These are phyloP conservation scores for Penicillium psychrosexuale DNA, from an alignment of 2,329 filamentous ascomycete species.

Conservation along the genomic window DNA sequence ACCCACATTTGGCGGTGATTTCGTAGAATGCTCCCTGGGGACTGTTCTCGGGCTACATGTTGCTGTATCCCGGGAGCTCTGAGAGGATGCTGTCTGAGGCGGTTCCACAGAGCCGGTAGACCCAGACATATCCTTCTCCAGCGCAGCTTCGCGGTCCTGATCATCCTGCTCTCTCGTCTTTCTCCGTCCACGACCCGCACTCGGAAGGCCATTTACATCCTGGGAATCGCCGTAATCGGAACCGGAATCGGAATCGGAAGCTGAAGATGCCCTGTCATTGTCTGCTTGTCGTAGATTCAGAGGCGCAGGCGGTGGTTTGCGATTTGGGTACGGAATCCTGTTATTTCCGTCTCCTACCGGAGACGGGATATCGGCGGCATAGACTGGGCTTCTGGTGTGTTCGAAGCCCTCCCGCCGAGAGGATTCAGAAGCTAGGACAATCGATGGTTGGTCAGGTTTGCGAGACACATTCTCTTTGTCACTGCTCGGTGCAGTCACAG, in stretches of 20 bases:
- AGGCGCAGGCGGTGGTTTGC: constrained; percentile 83
- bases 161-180: constrained; percentile 89
- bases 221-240: constrained; percentile 81
- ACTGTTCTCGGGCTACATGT: constrained; percentile 37
- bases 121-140: constrained; percentile 61
- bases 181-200: constrained; percentile 66
- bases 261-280: constrained; percentile 44
- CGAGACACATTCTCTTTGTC: not conserved
- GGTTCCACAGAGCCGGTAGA: not conserved
- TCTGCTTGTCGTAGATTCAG: constrained; percentile 62
- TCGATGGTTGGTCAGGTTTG: constrained; percentile 1
- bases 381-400: constrained; percentile 19
- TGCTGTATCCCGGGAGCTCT: constrained; percentile 11
- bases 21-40: constrained; percentile 52
- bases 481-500: constrained; percentile 1
- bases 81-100: constrained; percentile 1
- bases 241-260: constrained; percentile 59
- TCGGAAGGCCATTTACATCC: constrained; percentile 63
- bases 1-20: constrained; percentile 26
- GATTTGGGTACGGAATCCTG: constrained; percentile 56
- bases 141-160: constrained; percentile 66
- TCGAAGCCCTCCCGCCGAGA: constrained; percentile 11
- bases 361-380: constrained; percentile 15
- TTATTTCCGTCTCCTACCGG: constrained; percentile 18
- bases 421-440: constrained; percentile 6